Evolutionary conservation across 352 stramenopile species (phyloP).

Genomic region (Globisporangium ultimum): DNA sequence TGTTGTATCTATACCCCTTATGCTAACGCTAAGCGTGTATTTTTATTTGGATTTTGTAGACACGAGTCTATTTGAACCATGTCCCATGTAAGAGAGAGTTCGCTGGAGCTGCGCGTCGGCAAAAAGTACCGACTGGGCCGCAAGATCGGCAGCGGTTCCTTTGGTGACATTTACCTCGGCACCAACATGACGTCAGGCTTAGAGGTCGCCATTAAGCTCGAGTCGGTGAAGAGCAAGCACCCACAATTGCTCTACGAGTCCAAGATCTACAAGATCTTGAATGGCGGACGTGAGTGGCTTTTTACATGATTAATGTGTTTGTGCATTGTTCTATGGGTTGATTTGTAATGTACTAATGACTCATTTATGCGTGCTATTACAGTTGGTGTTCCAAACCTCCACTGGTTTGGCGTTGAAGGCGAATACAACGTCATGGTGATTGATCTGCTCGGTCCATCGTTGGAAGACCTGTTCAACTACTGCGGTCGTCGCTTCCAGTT

Average conservation of each 20-base stretch:
- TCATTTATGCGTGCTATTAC: constrained; percentile 1
- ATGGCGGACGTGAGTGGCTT: constrained; percentile 92
- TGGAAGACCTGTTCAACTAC: constrained; percentile 89
- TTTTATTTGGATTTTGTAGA: no score
- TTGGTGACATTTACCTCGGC: constrained; percentile 99
- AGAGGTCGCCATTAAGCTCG: constrained; percentile 99
- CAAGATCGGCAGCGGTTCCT: constrained; percentile 99
- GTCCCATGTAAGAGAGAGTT: constrained; percentile 64
- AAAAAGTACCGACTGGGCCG: constrained; percentile 99
- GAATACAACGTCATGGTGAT: constrained; percentile 99
- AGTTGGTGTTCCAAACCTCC: constrained; percentile 98
- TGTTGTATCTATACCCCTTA: no score
- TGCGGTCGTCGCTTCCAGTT: constrained; percentile 89
- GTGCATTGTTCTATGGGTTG: neutral
- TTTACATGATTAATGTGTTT: no score
- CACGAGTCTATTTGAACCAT: constrained; percentile 18
- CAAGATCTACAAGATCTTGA: constrained; percentile 99
- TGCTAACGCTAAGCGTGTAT: no score
- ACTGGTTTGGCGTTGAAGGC: constrained; percentile 99
- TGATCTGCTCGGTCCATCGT: constrained; percentile 96
- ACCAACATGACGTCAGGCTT: constrained; percentile 99
- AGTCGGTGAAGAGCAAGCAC: constrained; percentile 97
- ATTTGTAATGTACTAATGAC: no score
- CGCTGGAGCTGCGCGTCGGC: constrained; percentile 97
- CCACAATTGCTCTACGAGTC: constrained; percentile 99